Evolutionary conservation across 1,284 basidiomycete species (phyloP).

Genomic region (Exsudoporus floridanus): DNA sequence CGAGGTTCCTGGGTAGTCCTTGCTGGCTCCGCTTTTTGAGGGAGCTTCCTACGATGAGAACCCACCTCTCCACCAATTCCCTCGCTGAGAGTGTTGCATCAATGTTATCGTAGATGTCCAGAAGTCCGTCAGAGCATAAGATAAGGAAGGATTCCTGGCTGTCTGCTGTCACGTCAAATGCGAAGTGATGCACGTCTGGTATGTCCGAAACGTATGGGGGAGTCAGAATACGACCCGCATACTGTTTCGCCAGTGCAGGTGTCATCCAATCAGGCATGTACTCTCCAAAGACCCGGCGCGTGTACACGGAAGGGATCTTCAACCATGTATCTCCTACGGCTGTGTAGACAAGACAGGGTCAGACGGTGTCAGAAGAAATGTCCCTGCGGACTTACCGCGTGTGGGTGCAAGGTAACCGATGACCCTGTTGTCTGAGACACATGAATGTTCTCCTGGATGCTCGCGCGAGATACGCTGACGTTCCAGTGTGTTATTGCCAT

Average conservation of each 20-base stretch:
- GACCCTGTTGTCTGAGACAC: constrained; percentile 52
- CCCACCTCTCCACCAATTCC: constrained; percentile 44
- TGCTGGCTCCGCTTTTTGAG: constrained; percentile 20
- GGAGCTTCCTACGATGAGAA: constrained; percentile 35
- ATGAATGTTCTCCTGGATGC: constrained; percentile 55
- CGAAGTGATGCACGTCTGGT: constrained; percentile 50
- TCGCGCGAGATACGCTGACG: constrained; percentile 47
- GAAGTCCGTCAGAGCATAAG: constrained; percentile 58
- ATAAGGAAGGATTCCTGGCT: constrained; percentile 40
- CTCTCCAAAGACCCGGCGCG: constrained; percentile 50
- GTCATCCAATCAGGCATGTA: constrained; percentile 50
- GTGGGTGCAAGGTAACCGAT: constrained; percentile 66
- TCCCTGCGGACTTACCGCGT: constrained; percentile 46
- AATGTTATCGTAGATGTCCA: constrained; percentile 49
- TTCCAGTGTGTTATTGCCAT: constrained; percentile 51
- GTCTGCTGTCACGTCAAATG: constrained; percentile 27
- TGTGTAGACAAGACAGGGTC: constrained; percentile 34
- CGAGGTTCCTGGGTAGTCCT: constrained; percentile 39
- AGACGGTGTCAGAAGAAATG: constrained; percentile 5
- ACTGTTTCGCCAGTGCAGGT: constrained; percentile 38
- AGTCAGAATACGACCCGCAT: constrained; percentile 49
- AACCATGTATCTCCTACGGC: constrained; percentile 64
- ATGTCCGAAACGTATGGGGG: constrained; percentile 59
- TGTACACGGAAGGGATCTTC: constrained; percentile 60
- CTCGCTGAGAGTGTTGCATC: constrained; percentile 35